Conservation (phyloP, 495 filamentous ascomycete species). For the Venustampulla echinocandica region DNA sequence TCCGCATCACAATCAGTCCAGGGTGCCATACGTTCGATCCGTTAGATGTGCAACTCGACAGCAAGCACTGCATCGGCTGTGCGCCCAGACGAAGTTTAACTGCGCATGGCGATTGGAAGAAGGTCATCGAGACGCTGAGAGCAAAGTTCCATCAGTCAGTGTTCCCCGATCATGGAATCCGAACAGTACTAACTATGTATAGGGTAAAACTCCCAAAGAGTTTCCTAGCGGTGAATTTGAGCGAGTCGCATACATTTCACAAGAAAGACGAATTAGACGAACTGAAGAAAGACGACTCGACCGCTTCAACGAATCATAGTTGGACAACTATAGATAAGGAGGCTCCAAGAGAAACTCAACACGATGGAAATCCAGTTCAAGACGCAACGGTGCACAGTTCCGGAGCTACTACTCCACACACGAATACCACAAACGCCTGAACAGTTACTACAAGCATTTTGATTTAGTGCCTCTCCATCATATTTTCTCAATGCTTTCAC, state of each 20-base stretch:
- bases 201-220: constrained; percentile 91
- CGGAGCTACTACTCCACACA: no score
- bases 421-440: no score
- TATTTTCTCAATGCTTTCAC: no score
- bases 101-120: constrained; percentile 89
- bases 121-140: constrained; percentile 85
- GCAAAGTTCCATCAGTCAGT: constrained; percentile 91
- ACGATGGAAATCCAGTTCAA: no score
- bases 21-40: constrained; percentile 95
- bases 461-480: no score
- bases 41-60: constrained; percentile 90
- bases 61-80: constrained; percentile 88
- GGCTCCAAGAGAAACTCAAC: no score
- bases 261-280: constrained; percentile 27
- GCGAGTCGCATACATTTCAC: constrained; percentile 54
- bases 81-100: constrained; percentile 83
- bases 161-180: background rate
- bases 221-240: constrained; percentile 87
- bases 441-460: no score
- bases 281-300: no score
- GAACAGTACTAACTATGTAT: constrained; percentile 7
- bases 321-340: no score
- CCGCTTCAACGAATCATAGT: no score
- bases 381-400: no score
- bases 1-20: constrained; percentile 89